These are phyloP conservation scores for Apophysomyces ossiformis DNA, from an alignment of 371 early-diverging fungal species.

Conservation along the genomic window DNA sequence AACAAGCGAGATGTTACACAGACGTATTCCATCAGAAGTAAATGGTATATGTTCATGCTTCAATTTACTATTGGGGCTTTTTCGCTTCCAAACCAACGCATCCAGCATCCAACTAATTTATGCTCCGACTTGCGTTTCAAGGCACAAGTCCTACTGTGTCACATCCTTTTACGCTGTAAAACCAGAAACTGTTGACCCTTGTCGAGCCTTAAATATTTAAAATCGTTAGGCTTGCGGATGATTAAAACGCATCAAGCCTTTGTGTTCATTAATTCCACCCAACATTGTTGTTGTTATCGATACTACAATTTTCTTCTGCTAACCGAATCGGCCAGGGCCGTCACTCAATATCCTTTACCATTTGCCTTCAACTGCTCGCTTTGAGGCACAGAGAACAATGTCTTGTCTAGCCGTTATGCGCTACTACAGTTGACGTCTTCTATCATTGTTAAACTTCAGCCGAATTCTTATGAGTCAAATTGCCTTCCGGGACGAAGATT, in stretches of 20 bases:
- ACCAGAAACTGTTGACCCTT: not conserved
- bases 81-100: not conserved
- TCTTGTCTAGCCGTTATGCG: no score
- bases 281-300: not conserved
- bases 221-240: not conserved
- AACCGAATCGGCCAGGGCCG: not conserved
- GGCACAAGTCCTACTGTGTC: not conserved
- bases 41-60: not conserved
- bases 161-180: not conserved
- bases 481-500: no score
- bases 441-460: no score
- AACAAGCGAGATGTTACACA: no score
- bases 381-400: no score
- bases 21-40: no score
- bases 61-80: not conserved
- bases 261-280: slow-evolving; percentile 8
- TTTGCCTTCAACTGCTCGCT: not conserved
- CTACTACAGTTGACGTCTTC: no score
- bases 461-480: no score
- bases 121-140: not conserved
- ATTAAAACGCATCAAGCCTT: not conserved
- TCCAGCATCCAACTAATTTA: not conserved
- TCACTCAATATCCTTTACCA: not conserved
- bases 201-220: not conserved
- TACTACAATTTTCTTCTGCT: not conserved